Base-by-base conservation (phyloP, 2,329 filamentous ascomycete species). In the Hypoxylon sp. region DNA sequence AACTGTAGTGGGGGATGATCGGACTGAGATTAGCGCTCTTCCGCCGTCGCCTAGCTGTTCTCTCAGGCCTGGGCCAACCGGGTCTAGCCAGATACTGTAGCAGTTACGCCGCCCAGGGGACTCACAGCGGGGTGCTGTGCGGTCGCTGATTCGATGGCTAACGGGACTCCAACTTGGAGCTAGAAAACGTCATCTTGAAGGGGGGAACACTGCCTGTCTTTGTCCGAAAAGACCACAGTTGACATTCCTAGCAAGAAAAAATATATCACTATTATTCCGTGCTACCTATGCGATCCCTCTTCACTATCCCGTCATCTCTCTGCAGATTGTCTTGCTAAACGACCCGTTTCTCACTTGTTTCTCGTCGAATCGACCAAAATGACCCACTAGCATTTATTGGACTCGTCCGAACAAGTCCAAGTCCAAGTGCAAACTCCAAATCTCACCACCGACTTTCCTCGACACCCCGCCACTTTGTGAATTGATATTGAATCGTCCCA, bases 171-270 rank as follows among this genome's bases (percentile, higher is more conserved):
- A 40, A 21, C 20, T 24, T 42, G 48, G 48, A 59, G 33, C 38
- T 45, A 58, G n/a, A 51, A 60, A 64, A 64, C 61, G 61, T 64
- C 61, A 64, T 64, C 58, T 63, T 60, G 35, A 58, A 45, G 50
- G 61, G 56, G 50, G 48, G 21, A 49, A 53, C 54, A 40, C 24
- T 37, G 35, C 48, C 41, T 31, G 40, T 55, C 38, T 33, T 33
- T 33, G 11, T 33, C 7, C 8, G 29, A 33, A 33, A 33, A 33
- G 29, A 33, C 29, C 29, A 33, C 29, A n/a, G 29, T 33, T 33
- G 29, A 33, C 48, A 31, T 31, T 31, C 27, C 27, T 31, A 31
- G 27, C n/a, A 31, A 31, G 9, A 7, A 31, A 31, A 4, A 3
- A 11, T 7, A n/a, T 42, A 21, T 42, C n/a, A n/a, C n/a, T n/a